Conservation (phyloP, 495 filamentous ascomycete species). For the Clavariopsis aquatica region DNA sequence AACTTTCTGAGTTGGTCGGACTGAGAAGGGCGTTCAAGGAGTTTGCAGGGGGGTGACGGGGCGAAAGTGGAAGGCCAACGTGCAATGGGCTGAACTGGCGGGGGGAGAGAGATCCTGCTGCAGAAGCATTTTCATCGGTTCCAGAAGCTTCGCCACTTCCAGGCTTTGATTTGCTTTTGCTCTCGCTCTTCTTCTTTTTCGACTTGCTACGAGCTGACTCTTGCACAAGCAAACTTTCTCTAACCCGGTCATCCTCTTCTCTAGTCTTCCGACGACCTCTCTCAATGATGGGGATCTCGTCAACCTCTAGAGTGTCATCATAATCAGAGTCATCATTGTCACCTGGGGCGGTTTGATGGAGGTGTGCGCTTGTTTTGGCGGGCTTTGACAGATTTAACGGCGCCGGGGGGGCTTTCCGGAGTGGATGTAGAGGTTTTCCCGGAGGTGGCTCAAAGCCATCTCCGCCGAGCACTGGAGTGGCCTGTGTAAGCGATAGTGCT, state of each 20-base stretch:
- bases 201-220: constrained; percentile 64
- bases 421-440: constrained; percentile 33
- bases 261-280: constrained; percentile 83
- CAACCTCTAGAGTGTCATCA: constrained; percentile 69
- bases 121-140: constrained; percentile 13
- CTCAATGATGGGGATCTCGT: constrained; percentile 60
- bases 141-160: neutral
- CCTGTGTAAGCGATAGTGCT: constrained; percentile 38
- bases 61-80: constrained; percentile 33
- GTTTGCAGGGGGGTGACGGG: constrained; percentile 33
- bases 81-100: constrained; percentile 24
- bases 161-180: constrained; percentile 43
- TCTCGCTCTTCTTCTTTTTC: constrained; percentile 55
- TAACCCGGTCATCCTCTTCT: constrained; percentile 81
- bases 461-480: constrained; percentile 39
- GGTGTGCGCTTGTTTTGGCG: constrained; percentile 45
- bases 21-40: constrained; percentile 40
- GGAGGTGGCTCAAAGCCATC: constrained; percentile 33
- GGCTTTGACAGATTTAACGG: constrained; percentile 69
- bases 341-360: constrained; percentile 53
- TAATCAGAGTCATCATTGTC: constrained; percentile 80
- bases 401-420: constrained; percentile 76
- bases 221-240: constrained; percentile 64
- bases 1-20: constrained; percentile 38
- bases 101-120: constrained; percentile 20